Conservation (phyloP, 2,329 filamentous ascomycete genomes). For the Ceratocystis papillata region DNA sequence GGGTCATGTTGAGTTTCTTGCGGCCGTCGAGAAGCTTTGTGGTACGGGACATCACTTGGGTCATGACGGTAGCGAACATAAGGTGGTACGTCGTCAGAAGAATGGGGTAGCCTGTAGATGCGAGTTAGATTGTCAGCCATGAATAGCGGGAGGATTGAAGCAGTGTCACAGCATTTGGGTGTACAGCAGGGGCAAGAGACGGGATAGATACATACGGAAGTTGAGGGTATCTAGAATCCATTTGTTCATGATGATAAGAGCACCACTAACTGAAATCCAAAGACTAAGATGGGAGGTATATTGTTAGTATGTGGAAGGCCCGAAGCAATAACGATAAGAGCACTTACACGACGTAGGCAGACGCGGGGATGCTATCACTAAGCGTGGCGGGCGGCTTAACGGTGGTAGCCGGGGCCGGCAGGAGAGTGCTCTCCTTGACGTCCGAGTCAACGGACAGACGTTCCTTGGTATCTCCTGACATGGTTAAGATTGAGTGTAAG, state of each 20-base stretch:
- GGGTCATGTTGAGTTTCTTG: conserved; percentile 95
- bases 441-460: conserved; percentile 71
- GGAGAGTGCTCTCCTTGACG: conserved; percentile 32
- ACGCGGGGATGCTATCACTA: conserved; percentile 60
- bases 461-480: conserved; percentile 60
- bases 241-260: conserved; percentile 99
- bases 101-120: conserved; percentile 51
- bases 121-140: conserved; percentile 30
- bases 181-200: background rate
- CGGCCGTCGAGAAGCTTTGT: conserved; percentile 84
- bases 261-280: conserved; percentile 88
- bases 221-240: conserved; percentile 80
- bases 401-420: conserved; percentile 62
- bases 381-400: conserved; percentile 61
- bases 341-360: conserved; percentile 68
- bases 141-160: conserved; percentile 7
- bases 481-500: conserved; percentile 29
- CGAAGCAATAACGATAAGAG: too few relatives aligned
- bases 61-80: conserved; percentile 85
- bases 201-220: conserved; percentile 44
- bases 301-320: conserved; percentile 14
- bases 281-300: conserved; percentile 17
- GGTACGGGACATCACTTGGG: conserved; percentile 81
- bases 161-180: background rate
- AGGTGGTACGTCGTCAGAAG: conserved; percentile 95